These are phyloP conservation scores for Daldinia loculata DNA, from an alignment of 495 filamentous ascomycete species.

Conservation along the genomic window DNA sequence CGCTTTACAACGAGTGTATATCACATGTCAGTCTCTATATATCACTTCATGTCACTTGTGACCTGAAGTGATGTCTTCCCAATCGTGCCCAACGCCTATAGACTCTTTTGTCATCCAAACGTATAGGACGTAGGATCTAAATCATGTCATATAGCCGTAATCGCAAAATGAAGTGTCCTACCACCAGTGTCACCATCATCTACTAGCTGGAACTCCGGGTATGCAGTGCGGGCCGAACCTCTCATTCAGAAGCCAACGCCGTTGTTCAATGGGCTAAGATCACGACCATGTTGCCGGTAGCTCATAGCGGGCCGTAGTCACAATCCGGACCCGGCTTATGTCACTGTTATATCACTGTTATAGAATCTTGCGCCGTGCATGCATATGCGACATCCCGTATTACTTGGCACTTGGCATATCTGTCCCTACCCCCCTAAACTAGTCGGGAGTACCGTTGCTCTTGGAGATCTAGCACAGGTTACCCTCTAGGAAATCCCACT, in stretches of 20 bases:
- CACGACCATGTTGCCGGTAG: not conserved
- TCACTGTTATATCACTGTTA: not conserved
- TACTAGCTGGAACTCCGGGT: not conserved
- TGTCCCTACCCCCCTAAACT: not conserved
- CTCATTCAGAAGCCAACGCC: slow-evolving; percentile 1
- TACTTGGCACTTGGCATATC: not conserved
- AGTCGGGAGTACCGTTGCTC: not conserved
- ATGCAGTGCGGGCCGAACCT: slow-evolving; percentile 10
- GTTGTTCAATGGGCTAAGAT: not conserved
- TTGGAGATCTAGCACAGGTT: not conserved
- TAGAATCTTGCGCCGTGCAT: not conserved
- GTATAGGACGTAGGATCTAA: not conserved
- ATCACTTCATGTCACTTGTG: not conserved
- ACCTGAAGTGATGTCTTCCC: not conserved
- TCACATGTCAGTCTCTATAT: slow-evolving; percentile 12
- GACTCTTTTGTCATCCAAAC: not conserved
- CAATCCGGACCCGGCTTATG: not conserved
- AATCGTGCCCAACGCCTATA: not conserved
- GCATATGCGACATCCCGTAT: not conserved
- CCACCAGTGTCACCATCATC: not conserved
- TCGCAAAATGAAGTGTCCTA: not conserved
- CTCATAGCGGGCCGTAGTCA: slow-evolving; percentile 15
- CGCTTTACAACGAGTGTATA: not conserved
- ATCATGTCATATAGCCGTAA: not conserved
- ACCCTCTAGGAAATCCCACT: not conserved